Evolutionary conservation across 2,329 filamentous ascomycete species (phyloP).

Genomic region (Fusarium anguioides): DNA sequence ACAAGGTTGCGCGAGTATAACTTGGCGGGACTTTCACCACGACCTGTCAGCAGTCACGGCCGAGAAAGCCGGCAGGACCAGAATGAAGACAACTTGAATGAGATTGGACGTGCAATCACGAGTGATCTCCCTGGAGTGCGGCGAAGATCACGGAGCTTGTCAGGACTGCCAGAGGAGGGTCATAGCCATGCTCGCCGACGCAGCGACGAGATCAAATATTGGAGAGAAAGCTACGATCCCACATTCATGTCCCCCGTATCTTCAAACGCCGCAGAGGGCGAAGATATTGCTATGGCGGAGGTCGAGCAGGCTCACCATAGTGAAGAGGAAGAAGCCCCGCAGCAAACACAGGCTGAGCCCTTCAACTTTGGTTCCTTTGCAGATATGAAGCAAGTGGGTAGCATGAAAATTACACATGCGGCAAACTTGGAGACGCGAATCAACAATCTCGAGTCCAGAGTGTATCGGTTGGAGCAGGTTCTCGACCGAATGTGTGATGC

Average conservation of each 20-base stretch:
- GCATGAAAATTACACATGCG: conserved; percentile 69
- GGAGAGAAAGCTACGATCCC: conserved; percentile 69
- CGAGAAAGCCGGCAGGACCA: conserved; percentile 56
- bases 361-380: conserved; percentile 65
- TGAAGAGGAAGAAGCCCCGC: conserved; percentile 48
- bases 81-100: conserved; percentile 58
- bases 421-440: conserved; percentile 66
- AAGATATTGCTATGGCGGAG: conserved; percentile 46
- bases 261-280: conserved; percentile 56
- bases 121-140: conserved; percentile 62
- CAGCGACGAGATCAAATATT: conserved; percentile 73
- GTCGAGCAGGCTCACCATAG: conserved; percentile 50
- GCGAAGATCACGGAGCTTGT: conserved; percentile 69
- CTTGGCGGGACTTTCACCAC: conserved; percentile 67
- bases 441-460: conserved; percentile 61
- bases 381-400: conserved; percentile 59
- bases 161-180: conserved; percentile 59
- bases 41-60: conserved; percentile 70
- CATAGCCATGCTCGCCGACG: conserved; percentile 59
- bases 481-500: conserved; percentile 62
- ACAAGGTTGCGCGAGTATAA: conserved; percentile 52
- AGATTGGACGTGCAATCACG: conserved; percentile 72
- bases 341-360: conserved; percentile 58
- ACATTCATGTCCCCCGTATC: conserved; percentile 64
- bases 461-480: conserved; percentile 64